Evolutionary conservation across 1,284 basidiomycete genomes (phyloP), one percentile per base, ranked within the genome.

Genomic region (Ceratobasidium sp.): DNA sequence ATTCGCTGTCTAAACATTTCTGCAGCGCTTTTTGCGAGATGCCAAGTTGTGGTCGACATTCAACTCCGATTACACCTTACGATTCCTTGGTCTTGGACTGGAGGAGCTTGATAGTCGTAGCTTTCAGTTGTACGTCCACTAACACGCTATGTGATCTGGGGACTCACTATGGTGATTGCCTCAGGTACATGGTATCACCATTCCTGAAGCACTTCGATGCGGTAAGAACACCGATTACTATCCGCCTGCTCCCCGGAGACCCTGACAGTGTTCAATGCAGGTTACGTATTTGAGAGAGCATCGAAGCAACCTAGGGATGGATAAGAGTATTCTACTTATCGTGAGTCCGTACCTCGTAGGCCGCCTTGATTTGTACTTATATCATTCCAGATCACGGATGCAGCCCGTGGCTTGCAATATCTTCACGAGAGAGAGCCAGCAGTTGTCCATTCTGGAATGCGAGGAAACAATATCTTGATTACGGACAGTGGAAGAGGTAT

Each of bases 171-270:
- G 9, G 42, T n/a, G 10, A 20, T 10, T n/a, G 33, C 33, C 6
- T 18, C 55, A 77, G 73, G 28, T 77, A 77, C 53, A 77, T 77
- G 73, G 73, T 77, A 9, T 77, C 73, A 4, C 73, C 73, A 7
- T 28, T 66, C 9, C 56, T 67, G 73, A 77, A 58, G 39, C 67
- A 77, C 49, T 77, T 44, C 26, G 73, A 77, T 67, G 73, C 64
- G 15, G 73, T 77, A 58, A 13, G 73, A 49, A 33, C 33, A 18
- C 10, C 15, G 39, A 5, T 18, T n/a, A 18, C n/a, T 26, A 44
- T 10, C 7, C n/a, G 10, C 63, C 23, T 39, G 5, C 3, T 39
- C 5, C 33, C 33, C 33, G 33, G 33, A 33, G 33, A 33, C 33
- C 33, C 33, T 33, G 33, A 33, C 33, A 33, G 33, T 44, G 51